A percentile compares a stretch with the other conserved stretches of the same genome.
Conservation (phyloP, 1,284 basidiomycete species). For the Leucoagaricus sp. region DNA sequence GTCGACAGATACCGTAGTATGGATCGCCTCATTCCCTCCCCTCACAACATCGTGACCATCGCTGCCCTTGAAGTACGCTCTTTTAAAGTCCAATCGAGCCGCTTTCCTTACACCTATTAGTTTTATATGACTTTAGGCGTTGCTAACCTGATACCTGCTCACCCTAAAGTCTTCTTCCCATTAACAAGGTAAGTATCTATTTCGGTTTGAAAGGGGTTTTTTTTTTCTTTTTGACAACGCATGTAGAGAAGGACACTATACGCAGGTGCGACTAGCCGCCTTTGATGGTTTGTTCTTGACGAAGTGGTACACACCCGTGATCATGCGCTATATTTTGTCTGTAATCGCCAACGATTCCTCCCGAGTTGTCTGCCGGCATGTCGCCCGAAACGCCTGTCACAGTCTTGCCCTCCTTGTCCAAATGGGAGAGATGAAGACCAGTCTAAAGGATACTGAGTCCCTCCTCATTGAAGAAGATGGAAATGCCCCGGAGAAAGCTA, state of each 20-base stretch:
- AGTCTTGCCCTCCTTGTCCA: constrained; percentile 86
- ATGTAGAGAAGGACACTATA: constrained; percentile 87
- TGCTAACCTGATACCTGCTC: constrained; percentile 81
- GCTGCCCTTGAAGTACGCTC: constrained; percentile 81
- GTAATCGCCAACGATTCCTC: constrained; percentile 89
- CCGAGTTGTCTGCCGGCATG: constrained; percentile 79
- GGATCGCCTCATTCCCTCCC: constrained; percentile 94
- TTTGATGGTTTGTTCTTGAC: constrained; percentile 94
- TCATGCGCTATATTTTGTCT: constrained; percentile 90
- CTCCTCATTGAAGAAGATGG: constrained; percentile 87
- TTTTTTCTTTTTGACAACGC: constrained; percentile 1
- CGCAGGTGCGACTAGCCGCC: constrained; percentile 87
- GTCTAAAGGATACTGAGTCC: constrained; percentile 72
- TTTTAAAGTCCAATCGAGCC: not conserved
- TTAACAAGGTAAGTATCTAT: constrained; percentile 89
- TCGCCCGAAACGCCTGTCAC: constrained; percentile 85
- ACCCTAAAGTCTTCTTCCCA: constrained; percentile 82
- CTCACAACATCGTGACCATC: constrained; percentile 91
- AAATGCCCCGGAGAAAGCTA: constrained; percentile 64
- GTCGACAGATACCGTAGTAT: constrained; percentile 93
- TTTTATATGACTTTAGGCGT: constrained; percentile 82
- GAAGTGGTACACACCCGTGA: constrained; percentile 82
- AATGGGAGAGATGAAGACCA: constrained; percentile 86
- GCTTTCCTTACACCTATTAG: constrained; percentile 38
- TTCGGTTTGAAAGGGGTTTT: too few species aligned